A percentile compares a stretch with the other conserved stretches of the same genome.
phyloP scores from a whole-genome alignment of 1,139 yeast genomes.

The Pichia sp. region DNA sequence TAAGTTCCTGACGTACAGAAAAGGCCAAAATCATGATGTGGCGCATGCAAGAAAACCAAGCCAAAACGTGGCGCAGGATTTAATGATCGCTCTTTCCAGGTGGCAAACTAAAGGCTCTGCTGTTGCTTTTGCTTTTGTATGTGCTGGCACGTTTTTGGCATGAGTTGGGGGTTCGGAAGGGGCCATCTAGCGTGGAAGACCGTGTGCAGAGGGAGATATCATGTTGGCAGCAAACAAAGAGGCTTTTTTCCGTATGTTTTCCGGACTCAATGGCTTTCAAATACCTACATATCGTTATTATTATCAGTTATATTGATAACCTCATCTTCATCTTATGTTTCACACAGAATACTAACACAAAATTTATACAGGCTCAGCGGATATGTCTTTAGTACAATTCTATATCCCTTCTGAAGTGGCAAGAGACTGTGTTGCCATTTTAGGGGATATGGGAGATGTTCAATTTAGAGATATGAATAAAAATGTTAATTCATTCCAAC shows the following conservation, averaged over 20 bases:
- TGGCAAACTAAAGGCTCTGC: too few relatives aligned
- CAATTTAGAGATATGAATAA: slow-evolving; percentile 89
- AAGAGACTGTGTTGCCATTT: slow-evolving; percentile 72
- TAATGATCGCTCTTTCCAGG: background rate
- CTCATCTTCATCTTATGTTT: background rate
- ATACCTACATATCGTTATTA: background rate
- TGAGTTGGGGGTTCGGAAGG: too few relatives aligned
- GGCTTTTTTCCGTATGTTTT: slow-evolving; percentile 15
- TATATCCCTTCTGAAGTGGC: slow-evolving; percentile 89
- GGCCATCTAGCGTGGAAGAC: too few relatives aligned
- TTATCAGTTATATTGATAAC: background rate
- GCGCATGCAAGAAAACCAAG: too few relatives aligned
- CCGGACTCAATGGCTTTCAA: too few relatives aligned
- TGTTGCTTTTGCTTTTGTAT: too few relatives aligned
- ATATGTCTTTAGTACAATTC: slow-evolving; percentile 87
- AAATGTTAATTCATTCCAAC: slow-evolving; percentile 72
- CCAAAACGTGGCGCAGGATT: background rate
- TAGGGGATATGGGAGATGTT: slow-evolving; percentile 77
- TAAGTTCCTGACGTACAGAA: too few relatives aligned
- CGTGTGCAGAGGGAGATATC: background rate
- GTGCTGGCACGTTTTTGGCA: too few relatives aligned
- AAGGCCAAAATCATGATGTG: background rate
- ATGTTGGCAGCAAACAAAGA: slow-evolving; percentile 9
- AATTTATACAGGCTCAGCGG: slow-evolving; percentile 64
- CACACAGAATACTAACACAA: slow-evolving; percentile 9